These are phyloP conservation scores for Aspergillus ochraceoroseus DNA, from an alignment of 2,329 filamentous ascomycete species.

Conservation along the genomic window DNA sequence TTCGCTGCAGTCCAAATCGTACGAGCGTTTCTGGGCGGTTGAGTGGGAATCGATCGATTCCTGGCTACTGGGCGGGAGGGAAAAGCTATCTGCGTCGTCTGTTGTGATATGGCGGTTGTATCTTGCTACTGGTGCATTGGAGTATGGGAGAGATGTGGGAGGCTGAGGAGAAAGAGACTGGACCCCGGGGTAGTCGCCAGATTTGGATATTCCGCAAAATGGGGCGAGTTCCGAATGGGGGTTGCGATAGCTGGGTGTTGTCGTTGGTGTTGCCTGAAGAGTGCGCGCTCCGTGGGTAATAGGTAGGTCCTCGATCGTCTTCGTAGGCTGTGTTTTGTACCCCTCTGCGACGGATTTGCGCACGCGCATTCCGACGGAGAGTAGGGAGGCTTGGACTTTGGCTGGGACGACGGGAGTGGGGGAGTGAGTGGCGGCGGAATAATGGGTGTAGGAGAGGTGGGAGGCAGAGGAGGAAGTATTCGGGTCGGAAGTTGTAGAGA, in stretches of 20 bases:
- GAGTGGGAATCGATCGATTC: slow-evolving; percentile 28
- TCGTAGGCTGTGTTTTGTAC: slow-evolving; percentile 65
- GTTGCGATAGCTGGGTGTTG: slow-evolving; percentile 13
- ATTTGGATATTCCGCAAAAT: slow-evolving; percentile 74
- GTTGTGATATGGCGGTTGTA: slow-evolving; percentile 19
- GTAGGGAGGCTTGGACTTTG: slow-evolving; percentile 71
- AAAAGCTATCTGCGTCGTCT: slow-evolving; percentile 35
- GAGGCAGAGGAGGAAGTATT: slow-evolving; percentile 7
- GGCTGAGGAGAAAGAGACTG: slow-evolving; percentile 48
- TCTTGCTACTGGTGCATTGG: slow-evolving; percentile 13
- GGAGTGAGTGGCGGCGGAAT: slow-evolving; percentile 38
- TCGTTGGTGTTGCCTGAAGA: slow-evolving; percentile 1
- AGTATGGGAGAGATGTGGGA: slow-evolving; percentile 1
- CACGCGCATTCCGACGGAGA: slow-evolving; percentile 89
- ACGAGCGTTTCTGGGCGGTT: slow-evolving; percentile 43
- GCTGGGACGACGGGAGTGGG: slow-evolving; percentile 54
- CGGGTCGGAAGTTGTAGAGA: slow-evolving; percentile 25
- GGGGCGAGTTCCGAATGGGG: slow-evolving; percentile 61
- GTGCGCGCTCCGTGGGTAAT: too few relatives aligned
- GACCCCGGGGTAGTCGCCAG: slow-evolving; percentile 60
- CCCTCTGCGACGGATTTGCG: slow-evolving; percentile 90
- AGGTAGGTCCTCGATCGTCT: slow-evolving; percentile 18
- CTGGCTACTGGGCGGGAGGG: slow-evolving; percentile 41
- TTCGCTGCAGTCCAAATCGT: slow-evolving; percentile 38
- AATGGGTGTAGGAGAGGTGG: slow-evolving; percentile 39